These are phyloP conservation scores for Aureobasidium lini DNA, from an alignment of 2,329 filamentous ascomycete species.

Conservation along the genomic window DNA sequence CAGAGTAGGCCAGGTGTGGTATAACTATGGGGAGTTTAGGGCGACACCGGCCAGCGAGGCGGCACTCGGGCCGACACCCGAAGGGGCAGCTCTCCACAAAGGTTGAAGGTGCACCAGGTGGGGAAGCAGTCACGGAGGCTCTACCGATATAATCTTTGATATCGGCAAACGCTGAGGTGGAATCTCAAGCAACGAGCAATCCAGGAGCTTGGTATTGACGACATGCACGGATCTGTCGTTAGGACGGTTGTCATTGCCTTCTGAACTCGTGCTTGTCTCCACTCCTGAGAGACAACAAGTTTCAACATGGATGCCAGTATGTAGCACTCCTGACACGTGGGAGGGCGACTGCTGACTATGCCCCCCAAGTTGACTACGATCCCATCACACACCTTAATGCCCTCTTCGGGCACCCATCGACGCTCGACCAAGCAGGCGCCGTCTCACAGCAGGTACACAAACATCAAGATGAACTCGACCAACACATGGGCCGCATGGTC, in stretches of 20 bases:
- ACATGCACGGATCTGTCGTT: too few relatives aligned
- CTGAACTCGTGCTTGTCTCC: background rate
- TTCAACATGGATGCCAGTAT: slow-evolving; percentile 5
- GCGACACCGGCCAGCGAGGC: background rate
- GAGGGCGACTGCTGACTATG: background rate
- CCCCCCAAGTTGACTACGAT: slow-evolving; percentile 68
- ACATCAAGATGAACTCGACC: slow-evolving; percentile 76
- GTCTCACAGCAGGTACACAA: slow-evolving; percentile 66
- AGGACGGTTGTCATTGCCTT: too few relatives aligned
- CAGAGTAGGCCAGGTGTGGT: background rate
- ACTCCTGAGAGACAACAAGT: background rate
- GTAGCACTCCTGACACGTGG: background rate
- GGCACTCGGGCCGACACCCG: background rate
- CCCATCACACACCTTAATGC: slow-evolving; percentile 88
- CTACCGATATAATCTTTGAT: background rate
- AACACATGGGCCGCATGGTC: slow-evolving; percentile 65
- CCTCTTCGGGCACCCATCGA: slow-evolving; percentile 84
- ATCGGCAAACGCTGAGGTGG: too few relatives aligned
- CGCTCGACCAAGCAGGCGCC: slow-evolving; percentile 66
- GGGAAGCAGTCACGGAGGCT: background rate
- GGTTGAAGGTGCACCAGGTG: too few relatives aligned
- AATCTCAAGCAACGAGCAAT: too few relatives aligned
- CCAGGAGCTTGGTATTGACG: too few relatives aligned
- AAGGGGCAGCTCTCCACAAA: too few relatives aligned
- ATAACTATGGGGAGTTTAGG: background rate